Base-by-base conservation (phyloP, 768 basidiomycete genomes). In the Hebeloma cylindrosporum region DNA sequence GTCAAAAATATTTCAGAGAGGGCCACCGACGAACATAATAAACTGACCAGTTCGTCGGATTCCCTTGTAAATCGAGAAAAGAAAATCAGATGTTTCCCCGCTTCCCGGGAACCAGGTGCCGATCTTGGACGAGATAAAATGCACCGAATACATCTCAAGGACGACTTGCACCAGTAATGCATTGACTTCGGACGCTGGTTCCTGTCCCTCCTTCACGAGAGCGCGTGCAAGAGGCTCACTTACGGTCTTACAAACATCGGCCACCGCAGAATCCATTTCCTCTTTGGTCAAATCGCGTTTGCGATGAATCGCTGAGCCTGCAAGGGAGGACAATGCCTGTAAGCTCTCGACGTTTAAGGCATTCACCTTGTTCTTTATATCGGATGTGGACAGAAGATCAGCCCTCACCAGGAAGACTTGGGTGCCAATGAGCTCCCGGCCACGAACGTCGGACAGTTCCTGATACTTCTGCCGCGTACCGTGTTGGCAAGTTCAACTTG, bases 241-340 rank as follows among this genome's bases (percentile, higher is more conserved):
- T 14, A 58, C 25, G 13, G 43, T 34, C 7, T 1, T 21, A 3
- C 13, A 23, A 26, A 41, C 20, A 2, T 28, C 27, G 8, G 48
- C 34, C 9, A 26, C 45, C 10, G 25, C 34, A 6, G 22, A 21
- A 3, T 36, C 28, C 43, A 41, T 16, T 3, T 47, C 43, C 46
- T 71, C 70, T 5, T 71, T 58, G 38, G 79, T 75, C n/a, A 81
- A 18, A 9, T 41, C 20, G n/a, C 56, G n/a, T 66, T 74, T 57
- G 11, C 63, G 73, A 65, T 53, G 79, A 73, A 27, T 14, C 58
- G 75, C 28, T 70, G 73, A 48, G 58, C 72, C 33, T 59, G 41
- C 37, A 13, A 58, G 33, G 11, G 38, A 45, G 61, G 10, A 59
- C 16, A 41, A 45, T 44, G 22, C 48, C 51, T 54, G 61, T 54